A percentile compares a stretch with the other conserved stretches of the same genome.
These are phyloP conservation scores for Podila minutissima DNA, from an alignment of 192 early-diverging fungal species.

Conservation along the genomic window DNA sequence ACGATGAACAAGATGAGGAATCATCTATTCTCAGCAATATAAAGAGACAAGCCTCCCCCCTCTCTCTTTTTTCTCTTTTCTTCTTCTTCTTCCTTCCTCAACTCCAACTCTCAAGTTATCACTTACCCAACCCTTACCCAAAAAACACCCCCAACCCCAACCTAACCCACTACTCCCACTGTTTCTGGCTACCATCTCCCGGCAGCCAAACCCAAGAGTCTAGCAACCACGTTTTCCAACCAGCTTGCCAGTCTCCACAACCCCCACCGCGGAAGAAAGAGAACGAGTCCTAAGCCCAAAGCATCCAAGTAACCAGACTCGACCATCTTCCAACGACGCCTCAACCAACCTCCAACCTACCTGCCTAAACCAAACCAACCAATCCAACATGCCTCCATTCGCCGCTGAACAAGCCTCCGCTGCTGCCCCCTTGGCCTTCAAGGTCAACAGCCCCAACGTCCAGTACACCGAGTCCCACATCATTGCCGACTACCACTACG, in stretches of 20 bases:
- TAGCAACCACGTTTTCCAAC: conserved; percentile 77
- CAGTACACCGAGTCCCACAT: conserved; percentile 84
- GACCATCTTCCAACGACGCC: conserved; percentile 38
- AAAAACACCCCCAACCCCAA: conserved; percentile 7
- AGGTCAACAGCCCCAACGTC: conserved; percentile 91
- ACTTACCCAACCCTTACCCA: background rate
- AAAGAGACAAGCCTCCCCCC: conserved; percentile 8
- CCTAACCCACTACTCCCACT: conserved; percentile 16
- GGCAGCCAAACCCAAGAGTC: conserved; percentile 53
- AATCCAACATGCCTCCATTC: conserved; percentile 47
- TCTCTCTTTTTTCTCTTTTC: conserved; percentile 9
- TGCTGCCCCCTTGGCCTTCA: conserved; percentile 72
- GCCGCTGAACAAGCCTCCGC: conserved; percentile 48
- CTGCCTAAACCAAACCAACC: conserved; percentile 6
- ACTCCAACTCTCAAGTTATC: conserved; percentile 23
- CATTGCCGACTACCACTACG: conserved; percentile 88
- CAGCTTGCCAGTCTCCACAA: conserved; percentile 84
- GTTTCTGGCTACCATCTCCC: conserved; percentile 48
- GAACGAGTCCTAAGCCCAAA: conserved; percentile 77
- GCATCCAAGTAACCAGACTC: conserved; percentile 54
- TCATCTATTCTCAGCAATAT: conserved; percentile 2
- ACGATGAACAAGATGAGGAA: background rate
- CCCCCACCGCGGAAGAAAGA: conserved; percentile 78
- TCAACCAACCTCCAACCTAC: conserved; percentile 8
- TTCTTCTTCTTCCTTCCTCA: conserved; percentile 15